Evolutionary conservation across 139 green algal species (phyloP), one percentile per base, ranked within the genome.

Genomic region (Deuterostichococcus epilithicus): DNA sequence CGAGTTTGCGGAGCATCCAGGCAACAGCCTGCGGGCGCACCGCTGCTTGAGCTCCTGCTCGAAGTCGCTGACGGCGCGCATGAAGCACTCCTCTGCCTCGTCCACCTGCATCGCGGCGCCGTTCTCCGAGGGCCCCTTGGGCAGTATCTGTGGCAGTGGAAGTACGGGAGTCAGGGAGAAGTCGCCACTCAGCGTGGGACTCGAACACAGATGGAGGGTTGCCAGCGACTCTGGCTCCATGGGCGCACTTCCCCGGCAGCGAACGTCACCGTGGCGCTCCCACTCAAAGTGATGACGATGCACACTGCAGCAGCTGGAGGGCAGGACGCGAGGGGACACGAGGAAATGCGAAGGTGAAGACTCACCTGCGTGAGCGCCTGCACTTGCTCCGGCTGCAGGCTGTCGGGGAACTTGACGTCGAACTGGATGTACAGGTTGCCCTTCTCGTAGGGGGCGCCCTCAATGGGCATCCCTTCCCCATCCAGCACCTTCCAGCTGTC

Each of bases 401-500:
- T 60, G 5, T 94, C 85, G 0, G 95, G 95, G 84, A 98, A 98
- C 78, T 95, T 83, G 0, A 97, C 85, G 59, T 72, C 67, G 85
- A 97, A 97, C 76, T 92, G 92, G 66, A 98, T 88, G 80, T 98
- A 98, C 68, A 98, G 76, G 87, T 97, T 97, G 77, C 94, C 94
- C 85, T 97, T 96, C 77, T 94, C 76, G 84, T 92, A 98, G 26
- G 96, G 94, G 32, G 88, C 85, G 33, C 88, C 88, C 70, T 97
- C 92, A 25, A 94, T 83, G 0, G 96, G 96, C 96, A 99, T 99
- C 78, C 96, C 96, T 86, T 99, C 96, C 36, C 97, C 91, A 5
- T 90, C 69, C 45, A 97, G 88, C 68, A 83, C 89, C 79, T 82
- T 81, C 87, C 89, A 97, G 58, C 79, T 84, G 81, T 90, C 86